phyloP scores from a whole-genome alignment of 1,284 basidiomycete species.

The Ceratorhiza oryzae-sativae region DNA sequence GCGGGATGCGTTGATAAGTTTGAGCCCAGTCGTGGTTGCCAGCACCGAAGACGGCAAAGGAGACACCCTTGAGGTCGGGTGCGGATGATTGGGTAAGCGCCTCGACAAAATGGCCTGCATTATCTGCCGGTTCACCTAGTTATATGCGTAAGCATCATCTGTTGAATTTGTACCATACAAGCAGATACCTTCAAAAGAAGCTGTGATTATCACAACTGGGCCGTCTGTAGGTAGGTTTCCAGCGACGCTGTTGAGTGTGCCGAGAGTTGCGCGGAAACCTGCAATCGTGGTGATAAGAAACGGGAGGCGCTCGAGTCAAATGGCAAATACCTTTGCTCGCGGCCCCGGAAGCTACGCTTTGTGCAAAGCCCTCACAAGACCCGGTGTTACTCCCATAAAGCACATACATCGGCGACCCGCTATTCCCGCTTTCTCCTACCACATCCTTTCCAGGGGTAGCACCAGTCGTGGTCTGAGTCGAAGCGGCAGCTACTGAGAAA shows the following conservation, averaged over 20 bases:
- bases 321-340: constrained; percentile 19
- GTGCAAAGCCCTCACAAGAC: constrained; percentile 41
- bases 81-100: constrained; percentile 51
- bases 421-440: not conserved
- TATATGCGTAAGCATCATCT: not conserved
- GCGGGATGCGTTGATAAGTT: constrained; percentile 63
- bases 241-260: constrained; percentile 56
- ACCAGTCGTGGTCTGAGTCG: not conserved
- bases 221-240: constrained; percentile 57
- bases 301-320: not conserved
- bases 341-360: constrained; percentile 33
- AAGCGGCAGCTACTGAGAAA: constrained; percentile 27
- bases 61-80: constrained; percentile 51
- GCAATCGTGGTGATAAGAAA: not conserved
- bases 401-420: constrained; percentile 24
- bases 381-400: constrained; percentile 43
- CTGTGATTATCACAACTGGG: constrained; percentile 60
- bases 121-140: constrained; percentile 58
- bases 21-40: constrained; percentile 63
- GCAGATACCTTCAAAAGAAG: constrained; percentile 58
- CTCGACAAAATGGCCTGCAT: constrained; percentile 58
- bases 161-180: not conserved
- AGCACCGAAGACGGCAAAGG: constrained; percentile 61
- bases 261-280: constrained; percentile 57
- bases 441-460: constrained; percentile 16